Evolutionary conservation across 768 basidiomycete species (phyloP), one percentile per base, ranked within the genome.

Genomic region (Tricholoma furcatifolium): DNA sequence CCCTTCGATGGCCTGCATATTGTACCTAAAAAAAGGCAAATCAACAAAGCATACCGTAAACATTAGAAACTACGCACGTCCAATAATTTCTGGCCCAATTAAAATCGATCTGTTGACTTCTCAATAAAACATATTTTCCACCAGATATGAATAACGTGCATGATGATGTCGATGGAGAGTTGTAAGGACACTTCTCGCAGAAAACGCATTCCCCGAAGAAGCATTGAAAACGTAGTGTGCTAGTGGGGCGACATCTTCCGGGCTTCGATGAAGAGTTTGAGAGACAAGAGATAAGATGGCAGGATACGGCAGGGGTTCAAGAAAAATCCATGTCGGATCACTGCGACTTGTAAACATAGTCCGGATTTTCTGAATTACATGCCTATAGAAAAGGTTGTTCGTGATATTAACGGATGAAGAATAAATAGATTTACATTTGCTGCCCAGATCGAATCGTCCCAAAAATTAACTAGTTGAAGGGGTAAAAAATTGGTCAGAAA

Each of bases 201-300:
- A 81, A 60, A 90, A 88, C 0, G 85, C 81, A 64, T 88, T 90
- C 6, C 88, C 88, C 15, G 77, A 77, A 1, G 87, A 86, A 10
- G 78, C 70, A 1, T 73, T 70, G 57, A 75, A 80, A 14, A 88
- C 71, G 44, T 87, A 77, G 15, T 74, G 72, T 4, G 84, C 78
- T 41, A 90, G 63, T 4, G 76, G 68, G 3, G 69, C 66, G 46
- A 79, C 80, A 17, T 84, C 83, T 32, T 84, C 82, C 56, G 77
- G 79, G 2, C 72, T 55, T 14, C 82, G 77, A 53, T 83, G 85
- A 18, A 90, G 69, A 0, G 85, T 83, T 53, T 81, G 82, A 2
- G 87, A 79, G 8, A 87, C 82, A 35, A 88, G 68, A 9, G 74
- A 69, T 0, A 79, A 78, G 30, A 88, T 73, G 0, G 87, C 83